Evolutionary conservation across 148 eudicot genomes (phyloP), one percentile per base, ranked within the genome.

Genomic region (Selenicereus undatus): DNA sequence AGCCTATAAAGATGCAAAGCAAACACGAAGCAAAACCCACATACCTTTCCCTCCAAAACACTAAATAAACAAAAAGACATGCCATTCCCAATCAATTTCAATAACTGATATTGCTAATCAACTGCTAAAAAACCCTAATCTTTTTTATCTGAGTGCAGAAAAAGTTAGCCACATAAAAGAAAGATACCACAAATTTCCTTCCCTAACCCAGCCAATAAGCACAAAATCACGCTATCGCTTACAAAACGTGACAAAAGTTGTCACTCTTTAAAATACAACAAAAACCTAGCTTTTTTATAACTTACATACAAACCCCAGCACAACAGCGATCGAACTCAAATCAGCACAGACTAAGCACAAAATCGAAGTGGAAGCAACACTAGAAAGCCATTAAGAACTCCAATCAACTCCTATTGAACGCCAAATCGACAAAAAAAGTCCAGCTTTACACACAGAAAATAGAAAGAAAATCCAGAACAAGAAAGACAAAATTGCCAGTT

Each of bases 291-390:
- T 73, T 76, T 80, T 17, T 24, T 21, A 24, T 13, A 65, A 74
- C 16, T 42, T 27, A 17, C 45, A 52, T n/a, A 62, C 43, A 43
- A 68, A 42, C 17, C 5, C 24, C 32, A 45, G 12, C 58, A 78
- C 11, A 36, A 60, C 8, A 73, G 51, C 73, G 71, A 76, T 85
- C 84, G 36, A 76, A 73, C 83, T 83, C 35, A 64, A 56, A 52
- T 80, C 76, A 82, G 26, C 80, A 75, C 35, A 76, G 82, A 68
- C 76, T 80, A 68, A 73, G 64, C 64, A 52, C 48, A 74, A 29
- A 80, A 60, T 69, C 26, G 12, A 77, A 80, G 76, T 54, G 12
- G 74, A 80, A 18, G 60, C 81, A 76, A 11, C 3, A 73, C 3
- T 50, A 11, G 17, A 64, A 74, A 24, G 22, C 7, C 45, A 58